Conservation (phyloP, 2,329 filamentous ascomycete genomes). For the Aspergillus ruber region DNA sequence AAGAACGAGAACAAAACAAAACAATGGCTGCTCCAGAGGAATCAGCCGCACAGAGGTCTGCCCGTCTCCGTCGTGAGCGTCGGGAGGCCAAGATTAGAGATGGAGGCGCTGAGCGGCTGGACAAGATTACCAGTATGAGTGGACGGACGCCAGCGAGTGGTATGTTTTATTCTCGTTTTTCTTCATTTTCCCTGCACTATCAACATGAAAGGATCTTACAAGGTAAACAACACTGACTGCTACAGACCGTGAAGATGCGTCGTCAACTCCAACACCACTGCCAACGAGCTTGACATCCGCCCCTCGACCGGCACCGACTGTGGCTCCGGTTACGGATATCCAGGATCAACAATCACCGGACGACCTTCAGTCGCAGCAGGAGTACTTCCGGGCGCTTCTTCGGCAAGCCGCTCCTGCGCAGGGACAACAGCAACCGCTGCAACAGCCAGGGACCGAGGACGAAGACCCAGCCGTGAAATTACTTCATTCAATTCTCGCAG, state of each 20-base stretch:
- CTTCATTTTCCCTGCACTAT: neutral
- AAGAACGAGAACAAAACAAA: neutral
- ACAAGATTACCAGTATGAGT: slow-evolving; percentile 56
- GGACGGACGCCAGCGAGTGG: slow-evolving; percentile 41
- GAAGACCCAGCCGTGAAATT: slow-evolving; percentile 34
- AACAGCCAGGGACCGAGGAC: slow-evolving; percentile 13
- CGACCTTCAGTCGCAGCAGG: slow-evolving; percentile 34
- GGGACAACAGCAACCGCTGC: neutral
- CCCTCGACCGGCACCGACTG: slow-evolving; percentile 10
- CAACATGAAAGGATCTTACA: neutral
- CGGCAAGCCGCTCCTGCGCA: slow-evolving; percentile 21
- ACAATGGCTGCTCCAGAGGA: slow-evolving; percentile 35
- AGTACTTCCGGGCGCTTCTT: slow-evolving; percentile 37
- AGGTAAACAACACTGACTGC: neutral
- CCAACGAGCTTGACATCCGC: slow-evolving; percentile 4
- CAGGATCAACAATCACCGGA: slow-evolving; percentile 19
- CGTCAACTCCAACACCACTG: slow-evolving; percentile 17
- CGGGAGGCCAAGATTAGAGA: slow-evolving; percentile 57
- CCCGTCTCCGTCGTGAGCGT: slow-evolving; percentile 57
- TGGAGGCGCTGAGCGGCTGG: slow-evolving; percentile 52
- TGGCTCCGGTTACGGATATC: slow-evolving; percentile 15
- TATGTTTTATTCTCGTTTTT: neutral
- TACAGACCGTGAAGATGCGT: slow-evolving; percentile 23
- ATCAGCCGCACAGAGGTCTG: slow-evolving; percentile 45
- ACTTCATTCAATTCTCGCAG: slow-evolving; percentile 30